These are phyloP conservation scores for Scytalidium sp. DNA, from an alignment of 2,329 filamentous ascomycete genomes.

Conservation along the genomic window DNA sequence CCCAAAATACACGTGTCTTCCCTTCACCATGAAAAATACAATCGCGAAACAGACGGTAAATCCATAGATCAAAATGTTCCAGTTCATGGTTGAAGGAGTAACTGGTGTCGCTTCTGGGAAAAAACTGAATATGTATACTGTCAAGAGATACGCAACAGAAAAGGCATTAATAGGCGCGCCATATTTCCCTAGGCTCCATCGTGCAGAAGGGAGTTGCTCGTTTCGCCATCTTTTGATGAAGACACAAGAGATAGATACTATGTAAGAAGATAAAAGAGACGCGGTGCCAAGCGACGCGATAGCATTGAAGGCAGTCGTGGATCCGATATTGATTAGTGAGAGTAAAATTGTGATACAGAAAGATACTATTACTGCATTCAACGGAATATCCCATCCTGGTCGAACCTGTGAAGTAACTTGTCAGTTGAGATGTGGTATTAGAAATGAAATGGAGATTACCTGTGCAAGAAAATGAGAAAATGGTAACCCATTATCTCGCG, in stretches of 20 bases:
- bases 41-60: conserved; percentile 10
- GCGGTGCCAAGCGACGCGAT: conserved; percentile 49
- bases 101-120: conserved; percentile 40
- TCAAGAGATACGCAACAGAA: conserved; percentile 40
- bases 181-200: conserved; percentile 39
- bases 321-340: conserved; percentile 46
- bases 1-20: conserved; percentile 26
- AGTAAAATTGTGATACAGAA: conserved; percentile 14
- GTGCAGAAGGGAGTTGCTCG: conserved; percentile 34
- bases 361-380: conserved; percentile 28
- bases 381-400: conserved; percentile 34
- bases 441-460: conserved; percentile 15
- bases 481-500: conserved; percentile 40
- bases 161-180: conserved; percentile 40
- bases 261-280: conserved; percentile 49
- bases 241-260: conserved; percentile 44
- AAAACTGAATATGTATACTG: conserved; percentile 45
- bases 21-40: conserved; percentile 27
- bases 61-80: conserved; percentile 15
- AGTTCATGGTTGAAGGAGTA: conserved; percentile 43
- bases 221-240: conserved; percentile 30
- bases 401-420: conserved; percentile 22
- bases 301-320: conserved; percentile 48
- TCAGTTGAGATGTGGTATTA: background rate
- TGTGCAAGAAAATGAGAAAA: conserved; percentile 36